phyloP scores from a whole-genome alignment of 2,329 filamentous ascomycete species.

The Chalaropsis ovoidea region DNA sequence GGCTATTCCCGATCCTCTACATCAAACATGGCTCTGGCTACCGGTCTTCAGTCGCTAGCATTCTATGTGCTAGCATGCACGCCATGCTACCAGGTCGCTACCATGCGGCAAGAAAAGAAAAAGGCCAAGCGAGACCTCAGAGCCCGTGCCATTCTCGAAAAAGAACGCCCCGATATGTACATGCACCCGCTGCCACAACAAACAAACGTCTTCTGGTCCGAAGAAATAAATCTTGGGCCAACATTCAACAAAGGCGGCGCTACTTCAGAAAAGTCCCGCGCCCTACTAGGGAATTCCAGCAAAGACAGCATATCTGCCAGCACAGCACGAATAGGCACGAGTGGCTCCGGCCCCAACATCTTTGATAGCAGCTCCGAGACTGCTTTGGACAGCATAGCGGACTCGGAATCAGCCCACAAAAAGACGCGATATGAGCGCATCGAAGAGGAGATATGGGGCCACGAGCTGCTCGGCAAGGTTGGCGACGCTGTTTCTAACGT shows the following conservation, averaged over 20 bases:
- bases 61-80: conserved; percentile 71
- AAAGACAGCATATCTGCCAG: conserved; percentile 23
- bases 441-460: conserved; percentile 78
- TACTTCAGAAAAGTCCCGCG: conserved; percentile 28
- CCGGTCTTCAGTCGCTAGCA: conserved; percentile 61
- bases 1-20: background rate
- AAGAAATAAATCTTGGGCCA: conserved; percentile 77
- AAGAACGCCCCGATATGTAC: conserved; percentile 63
- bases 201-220: conserved; percentile 80
- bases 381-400: conserved; percentile 21
- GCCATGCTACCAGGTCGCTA: conserved; percentile 62
- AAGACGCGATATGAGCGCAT: conserved; percentile 68
- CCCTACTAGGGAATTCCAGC: conserved; percentile 20
- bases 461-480: conserved; percentile 36
- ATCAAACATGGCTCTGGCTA: conserved; percentile 38
- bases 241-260: conserved; percentile 53
- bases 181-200: conserved; percentile 71
- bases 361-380: conserved; percentile 25
- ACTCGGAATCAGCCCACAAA: conserved; percentile 23
- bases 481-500: conserved; percentile 25
- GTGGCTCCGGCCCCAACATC: conserved; percentile 47
- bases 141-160: conserved; percentile 54
- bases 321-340: conserved; percentile 41
- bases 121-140: conserved; percentile 58
- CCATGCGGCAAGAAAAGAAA: conserved; percentile 59